Evolutionary conservation across 306 rosid genomes (phyloP), one percentile per base, ranked within the genome.

Genomic region (Benincasa hispida): DNA sequence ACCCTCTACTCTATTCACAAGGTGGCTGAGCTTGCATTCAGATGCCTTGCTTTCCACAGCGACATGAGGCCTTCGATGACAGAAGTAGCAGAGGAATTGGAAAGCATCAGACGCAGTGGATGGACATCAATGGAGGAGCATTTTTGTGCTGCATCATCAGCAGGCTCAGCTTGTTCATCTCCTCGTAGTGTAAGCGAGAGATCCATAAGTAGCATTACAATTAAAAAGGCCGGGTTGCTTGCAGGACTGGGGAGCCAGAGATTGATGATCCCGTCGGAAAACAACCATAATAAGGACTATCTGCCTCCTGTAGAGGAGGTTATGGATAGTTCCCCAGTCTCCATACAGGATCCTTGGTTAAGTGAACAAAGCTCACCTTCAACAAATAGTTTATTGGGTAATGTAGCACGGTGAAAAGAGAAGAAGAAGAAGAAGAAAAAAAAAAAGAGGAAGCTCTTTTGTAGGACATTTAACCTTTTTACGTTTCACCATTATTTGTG

Each of bases 351-450:
- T 77, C 96, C 92, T 75, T 95, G 99, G 99, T 85, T 90, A 12
- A 95, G 98, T 86, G 92, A 86, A 78, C 92, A 84, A 10, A 92
- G 99, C 88, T 92, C 99, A 55, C 97, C 98, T 80, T 92, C 99
- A 79, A 54, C 96, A 69, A 95, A 87, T 81, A 90, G 96, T 85
- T 87, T 95, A 82, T 82, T 95, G 90, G 93, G 89, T 58, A 92
- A 89, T 53, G 88, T 81, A 34, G 81, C 82, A 56, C 89, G 77
- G 51, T 92, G 89, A 90, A 87, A 45, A 27, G 1, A 55, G 14
- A 61, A 55, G 55, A 67, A 18, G 1, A 34, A 37, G 54, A 39
- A 11, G 34, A 61, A 55, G 53, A 66, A 30, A 2, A 30, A 34
- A 28, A 34, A 35, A 18, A 32, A 63, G 72, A 34, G 17, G 48